A percentile compares a stretch with the other conserved stretches of the same genome.
These are phyloP conservation scores for Trichosporon sp. DNA, from an alignment of 1,284 basidiomycete genomes.

Conservation along the genomic window DNA sequence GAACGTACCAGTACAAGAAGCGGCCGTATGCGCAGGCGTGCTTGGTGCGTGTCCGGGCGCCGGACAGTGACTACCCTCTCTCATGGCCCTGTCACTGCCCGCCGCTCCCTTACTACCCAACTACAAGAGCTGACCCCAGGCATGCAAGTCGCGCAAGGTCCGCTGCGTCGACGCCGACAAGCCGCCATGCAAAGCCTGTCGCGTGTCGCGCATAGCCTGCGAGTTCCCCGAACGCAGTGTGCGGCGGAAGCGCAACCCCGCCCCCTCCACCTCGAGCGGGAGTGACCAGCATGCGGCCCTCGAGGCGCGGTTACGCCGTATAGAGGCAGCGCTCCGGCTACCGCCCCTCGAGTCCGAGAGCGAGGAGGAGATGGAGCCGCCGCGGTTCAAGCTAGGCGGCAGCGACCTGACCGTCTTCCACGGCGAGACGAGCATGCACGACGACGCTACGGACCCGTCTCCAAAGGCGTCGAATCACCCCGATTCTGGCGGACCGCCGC, in stretches of 20 bases:
- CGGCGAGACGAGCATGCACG: slow-evolving; percentile 11
- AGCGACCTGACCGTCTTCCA: slow-evolving; percentile 20
- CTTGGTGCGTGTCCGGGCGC: slow-evolving; percentile 13
- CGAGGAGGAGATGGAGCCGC: slow-evolving; percentile 18
- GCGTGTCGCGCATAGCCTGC: slow-evolving; percentile 19
- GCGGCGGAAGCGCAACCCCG: slow-evolving; percentile 3
- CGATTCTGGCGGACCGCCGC: not conserved
- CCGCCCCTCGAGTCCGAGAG: slow-evolving; percentile 5
- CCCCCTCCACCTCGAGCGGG: not conserved
- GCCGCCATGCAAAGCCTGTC: slow-evolving; percentile 23
- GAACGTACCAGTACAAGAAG: slow-evolving; percentile 19
- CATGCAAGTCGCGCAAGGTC: slow-evolving; percentile 24
- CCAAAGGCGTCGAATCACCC: slow-evolving; percentile 6
- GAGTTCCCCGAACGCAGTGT: slow-evolving; percentile 17
- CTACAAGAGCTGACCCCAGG: slow-evolving; percentile 11
- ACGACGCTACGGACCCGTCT: slow-evolving; percentile 13
- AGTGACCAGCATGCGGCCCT: not conserved
- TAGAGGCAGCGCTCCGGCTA: slow-evolving; percentile 19
- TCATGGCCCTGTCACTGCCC: not conserved
- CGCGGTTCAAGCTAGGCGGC: slow-evolving; percentile 20
- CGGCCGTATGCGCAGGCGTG: slow-evolving; percentile 25
- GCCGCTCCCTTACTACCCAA: too few species aligned
- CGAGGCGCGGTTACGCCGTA: slow-evolving; percentile 17
- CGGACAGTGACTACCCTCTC: not conserved
- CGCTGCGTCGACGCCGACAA: slow-evolving; percentile 21